Evolutionary conservation across 176 grass and related monocot species (phyloP), one percentile per base, ranked within the genome.

Genomic region (Chrysopogon serrulatus): DNA sequence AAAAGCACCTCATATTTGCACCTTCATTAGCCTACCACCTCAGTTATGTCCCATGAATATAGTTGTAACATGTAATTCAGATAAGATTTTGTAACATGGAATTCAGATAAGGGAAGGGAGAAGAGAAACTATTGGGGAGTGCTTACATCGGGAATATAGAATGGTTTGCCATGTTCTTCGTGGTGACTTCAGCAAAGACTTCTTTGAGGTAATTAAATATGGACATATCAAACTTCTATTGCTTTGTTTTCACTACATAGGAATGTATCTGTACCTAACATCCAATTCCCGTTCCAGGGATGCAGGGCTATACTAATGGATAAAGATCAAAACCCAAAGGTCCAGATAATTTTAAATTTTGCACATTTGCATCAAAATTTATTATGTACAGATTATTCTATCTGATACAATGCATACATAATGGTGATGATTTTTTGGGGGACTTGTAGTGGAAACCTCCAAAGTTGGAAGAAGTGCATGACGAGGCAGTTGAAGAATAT

Each of bases 71-170:
- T 60, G n/a, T 6, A 3, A 67, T 71, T 71, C n/a, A n/a, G n/a
- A n/a, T n/a, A n/a, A n/a, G n/a, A 49, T n/a, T n/a, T 14, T 56
- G 19, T 30, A 27, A 23, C 5, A 63, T 1, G 30, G 44, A 49
- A 75, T 73, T 53, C 83, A 98, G 96, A 98, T 95, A 86, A 91
- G 96, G 86, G 73, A 93, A 87, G 96, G 96, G 17, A 84, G 93
- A 69, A 56, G 62, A 18, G 87, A 95, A 77, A 88, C 83, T 71
- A 28, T 95, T 53, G 89, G 89, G 1, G 90, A 98, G 65, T 98
- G 96, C 81, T 80, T 98, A 18, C 85, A 42, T 66, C 82, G 85
- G 86, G 96, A 98, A 62, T 98, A 98, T 83, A 93, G 93, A 78
- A 86, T 95, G 87, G 79, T 77, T 84, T 93, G 96, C 62, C 91